Conservation (phyloP, 495 filamentous ascomycete species). For the Penicillium longicatenatum region DNA sequence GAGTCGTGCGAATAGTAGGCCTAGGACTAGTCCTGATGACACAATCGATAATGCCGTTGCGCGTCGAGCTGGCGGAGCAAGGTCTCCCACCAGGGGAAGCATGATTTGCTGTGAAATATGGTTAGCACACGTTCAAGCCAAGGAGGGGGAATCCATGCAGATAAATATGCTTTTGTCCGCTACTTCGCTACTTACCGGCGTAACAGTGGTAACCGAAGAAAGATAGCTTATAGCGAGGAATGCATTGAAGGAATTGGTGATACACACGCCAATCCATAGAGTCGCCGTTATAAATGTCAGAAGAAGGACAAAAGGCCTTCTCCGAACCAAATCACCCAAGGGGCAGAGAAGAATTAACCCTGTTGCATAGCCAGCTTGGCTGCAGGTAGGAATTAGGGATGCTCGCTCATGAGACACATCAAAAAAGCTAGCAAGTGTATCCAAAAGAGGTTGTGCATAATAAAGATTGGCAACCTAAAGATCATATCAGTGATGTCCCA, state of each 20-base stretch:
- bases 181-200: constrained; percentile 50
- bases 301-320: constrained; percentile 68
- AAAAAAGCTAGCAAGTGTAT: constrained; percentile 63
- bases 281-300: constrained; percentile 68
- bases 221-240: constrained; percentile 73
- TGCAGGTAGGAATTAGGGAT: constrained; percentile 70
- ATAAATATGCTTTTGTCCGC: not conserved
- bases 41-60: constrained; percentile 71
- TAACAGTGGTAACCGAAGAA: constrained; percentile 74
- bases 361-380: constrained; percentile 78
- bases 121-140: not conserved
- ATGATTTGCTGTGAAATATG: constrained; percentile 60
- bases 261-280: constrained; percentile 67
- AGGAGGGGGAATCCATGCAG: too few species aligned
- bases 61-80: constrained; percentile 68
- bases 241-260: constrained; percentile 63
- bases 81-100: constrained; percentile 81
- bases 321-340: constrained; percentile 70
- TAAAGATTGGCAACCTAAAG: constrained; percentile 64
- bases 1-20: constrained; percentile 74
- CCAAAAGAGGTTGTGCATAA: constrained; percentile 70
- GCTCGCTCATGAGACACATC: constrained; percentile 57
- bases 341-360: constrained; percentile 79
- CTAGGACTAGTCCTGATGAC: constrained; percentile 74
- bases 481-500: not conserved